These are phyloP conservation scores for Schizonepeta tenuifolia DNA, from an alignment of 257 asterid species.

Conservation along the genomic window DNA sequence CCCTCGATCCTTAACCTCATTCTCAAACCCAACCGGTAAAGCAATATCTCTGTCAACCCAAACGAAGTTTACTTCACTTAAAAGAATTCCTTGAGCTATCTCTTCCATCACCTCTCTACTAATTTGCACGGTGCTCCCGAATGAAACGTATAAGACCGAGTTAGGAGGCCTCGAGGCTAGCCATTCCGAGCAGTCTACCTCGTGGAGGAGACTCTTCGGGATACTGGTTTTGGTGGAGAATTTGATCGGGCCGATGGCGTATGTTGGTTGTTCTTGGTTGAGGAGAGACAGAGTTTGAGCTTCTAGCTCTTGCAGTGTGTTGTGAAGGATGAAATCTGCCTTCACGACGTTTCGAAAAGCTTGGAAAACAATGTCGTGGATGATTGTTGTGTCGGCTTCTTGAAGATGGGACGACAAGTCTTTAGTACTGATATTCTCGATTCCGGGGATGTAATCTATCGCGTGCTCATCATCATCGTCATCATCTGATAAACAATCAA, in stretches of 20 bases:
- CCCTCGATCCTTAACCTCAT: constrained; percentile 39
- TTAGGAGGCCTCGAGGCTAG: constrained; percentile 45
- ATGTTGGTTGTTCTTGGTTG: constrained; percentile 36
- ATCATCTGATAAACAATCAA: constrained; percentile 30
- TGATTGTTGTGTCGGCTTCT: constrained; percentile 28
- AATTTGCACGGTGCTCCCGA: constrained; percentile 60
- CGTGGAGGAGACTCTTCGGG: constrained; percentile 43
- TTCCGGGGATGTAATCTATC: constrained; percentile 65
- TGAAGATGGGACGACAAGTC: constrained; percentile 48
- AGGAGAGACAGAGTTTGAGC: constrained; percentile 43
- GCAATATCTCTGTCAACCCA: constrained; percentile 41
- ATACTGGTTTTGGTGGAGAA: constrained; percentile 13
- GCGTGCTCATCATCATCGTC: constrained; percentile 39
- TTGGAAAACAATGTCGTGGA: constrained; percentile 38
- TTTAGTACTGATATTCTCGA: constrained; percentile 45
- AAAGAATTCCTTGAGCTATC: constrained; percentile 59
- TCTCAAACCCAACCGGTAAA: constrained; percentile 48
- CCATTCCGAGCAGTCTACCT: constrained; percentile 57
- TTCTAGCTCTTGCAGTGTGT: constrained; percentile 68
- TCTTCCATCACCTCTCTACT: constrained; percentile 45
- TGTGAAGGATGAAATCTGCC: constrained; percentile 60
- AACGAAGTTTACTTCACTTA: constrained; percentile 50
- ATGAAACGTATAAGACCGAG: constrained; percentile 69
- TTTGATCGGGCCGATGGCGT: constrained; percentile 53
- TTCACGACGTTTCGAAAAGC: constrained; percentile 49